Evolutionary conservation across 2,329 filamentous ascomycete species (phyloP).

Genomic region (Alternaria rosae): DNA sequence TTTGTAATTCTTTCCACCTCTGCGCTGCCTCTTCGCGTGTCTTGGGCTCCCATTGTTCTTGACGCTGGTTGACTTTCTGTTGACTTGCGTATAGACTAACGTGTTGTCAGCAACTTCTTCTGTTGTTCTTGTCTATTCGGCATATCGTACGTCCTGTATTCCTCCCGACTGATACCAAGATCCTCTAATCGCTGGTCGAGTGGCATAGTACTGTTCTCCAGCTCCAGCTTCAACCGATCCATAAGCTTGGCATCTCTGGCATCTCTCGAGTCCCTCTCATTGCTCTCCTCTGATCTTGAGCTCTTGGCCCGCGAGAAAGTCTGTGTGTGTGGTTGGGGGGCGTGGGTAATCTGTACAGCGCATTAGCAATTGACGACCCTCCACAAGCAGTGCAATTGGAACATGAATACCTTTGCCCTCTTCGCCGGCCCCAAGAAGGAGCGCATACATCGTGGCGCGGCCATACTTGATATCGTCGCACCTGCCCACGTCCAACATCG

Average conservation of each 20-base stretch:
- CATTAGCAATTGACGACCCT: constrained; percentile 22
- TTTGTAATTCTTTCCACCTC: constrained; percentile 40
- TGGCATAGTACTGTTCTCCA: constrained; percentile 31
- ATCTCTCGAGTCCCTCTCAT: constrained; percentile 17
- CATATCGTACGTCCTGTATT: constrained; percentile 39
- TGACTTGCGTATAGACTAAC: constrained; percentile 37
- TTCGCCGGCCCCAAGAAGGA: constrained; percentile 54
- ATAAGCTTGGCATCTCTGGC: constrained; percentile 18
- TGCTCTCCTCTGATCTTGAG: constrained; percentile 26
- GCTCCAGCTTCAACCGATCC: constrained; percentile 23
- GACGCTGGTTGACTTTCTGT: constrained; percentile 27
- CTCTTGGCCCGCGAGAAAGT: constrained; percentile 34
- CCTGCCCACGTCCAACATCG: constrained; percentile 13
- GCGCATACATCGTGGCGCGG: constrained; percentile 53
- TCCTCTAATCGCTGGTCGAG: constrained; percentile 38
- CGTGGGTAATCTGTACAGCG: constrained; percentile 31
- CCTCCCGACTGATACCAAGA: constrained; percentile 35
- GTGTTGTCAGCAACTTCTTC: constrained; percentile 17
- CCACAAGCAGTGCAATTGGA: neutral
- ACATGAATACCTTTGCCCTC: constrained; percentile 49
- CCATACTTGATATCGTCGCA: constrained; percentile 48
- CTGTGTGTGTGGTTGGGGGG: constrained; percentile 32
- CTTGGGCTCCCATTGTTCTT: constrained; percentile 36
- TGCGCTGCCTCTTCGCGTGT: constrained; percentile 39
- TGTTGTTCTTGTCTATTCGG: neutral